A percentile compares a stretch with the other conserved stretches of the same genome.
Evolutionary conservation across 78 protist genomes (phyloP).

Genomic region (Protostelium mycophagum): DNA sequence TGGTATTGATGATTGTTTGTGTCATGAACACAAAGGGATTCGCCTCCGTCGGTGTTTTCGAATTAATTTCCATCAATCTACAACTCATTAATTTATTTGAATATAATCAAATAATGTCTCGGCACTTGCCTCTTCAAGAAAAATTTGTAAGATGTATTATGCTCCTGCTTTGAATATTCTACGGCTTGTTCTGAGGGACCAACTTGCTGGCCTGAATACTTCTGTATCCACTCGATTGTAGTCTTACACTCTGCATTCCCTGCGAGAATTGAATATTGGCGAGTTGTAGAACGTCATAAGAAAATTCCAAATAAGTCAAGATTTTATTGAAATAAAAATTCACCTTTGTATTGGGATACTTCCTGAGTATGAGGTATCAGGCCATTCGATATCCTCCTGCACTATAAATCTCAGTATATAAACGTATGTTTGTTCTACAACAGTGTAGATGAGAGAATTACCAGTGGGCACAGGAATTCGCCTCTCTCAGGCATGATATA

Average conservation of each 20-base stretch:
- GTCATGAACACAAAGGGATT: not conserved
- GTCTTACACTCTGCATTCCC: too few relatives aligned
- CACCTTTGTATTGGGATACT: not conserved
- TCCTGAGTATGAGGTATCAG: not conserved
- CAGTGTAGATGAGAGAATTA: too few relatives aligned
- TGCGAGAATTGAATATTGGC: too few relatives aligned
- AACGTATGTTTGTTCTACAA: not conserved
- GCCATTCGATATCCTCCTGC: not conserved
- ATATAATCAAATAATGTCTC: not conserved
- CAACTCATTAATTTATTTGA: not conserved
- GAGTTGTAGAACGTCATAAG: too few relatives aligned
- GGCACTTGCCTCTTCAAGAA: too few relatives aligned
- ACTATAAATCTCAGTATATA: not conserved
- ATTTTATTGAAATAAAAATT: too few relatives aligned
- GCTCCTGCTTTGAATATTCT: too few relatives aligned
- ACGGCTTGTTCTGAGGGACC: too few relatives aligned
- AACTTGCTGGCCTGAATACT: too few relatives aligned
- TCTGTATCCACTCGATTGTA: too few relatives aligned
- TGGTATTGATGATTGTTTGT: not conserved
- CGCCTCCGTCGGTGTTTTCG: not conserved
- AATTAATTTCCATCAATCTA: not conserved
- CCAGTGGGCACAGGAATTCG: constrained; percentile 1
- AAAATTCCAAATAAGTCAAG: too few relatives aligned
- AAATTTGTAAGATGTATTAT: too few relatives aligned
- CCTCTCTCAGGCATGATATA: not conserved